Percentiles rank a stretch among this genome's conserved stretches.
These are phyloP conservation scores for Dicorynia guianensis DNA, from an alignment of 306 rosid species.

Conservation along the genomic window DNA sequence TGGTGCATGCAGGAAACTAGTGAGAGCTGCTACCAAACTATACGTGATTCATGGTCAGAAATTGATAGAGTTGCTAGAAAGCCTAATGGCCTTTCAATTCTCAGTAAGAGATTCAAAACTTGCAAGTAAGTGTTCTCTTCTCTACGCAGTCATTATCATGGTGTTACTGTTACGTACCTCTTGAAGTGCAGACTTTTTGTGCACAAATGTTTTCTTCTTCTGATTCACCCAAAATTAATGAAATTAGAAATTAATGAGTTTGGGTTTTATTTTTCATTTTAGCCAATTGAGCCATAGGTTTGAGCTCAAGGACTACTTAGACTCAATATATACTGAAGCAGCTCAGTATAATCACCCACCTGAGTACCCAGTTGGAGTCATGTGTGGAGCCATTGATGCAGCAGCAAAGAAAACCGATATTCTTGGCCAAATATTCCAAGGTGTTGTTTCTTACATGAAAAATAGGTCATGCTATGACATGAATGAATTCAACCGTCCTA, in stretches of 20 bases:
- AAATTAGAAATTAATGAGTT: too few species aligned
- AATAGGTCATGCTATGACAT: conserved; percentile 40
- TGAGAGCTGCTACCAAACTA: conserved; percentile 46
- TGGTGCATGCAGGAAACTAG: conserved; percentile 43
- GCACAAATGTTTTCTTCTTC: too few species aligned
- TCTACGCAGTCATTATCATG: background rate
- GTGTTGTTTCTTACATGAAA: conserved; percentile 24
- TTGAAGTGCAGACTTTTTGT: too few species aligned
- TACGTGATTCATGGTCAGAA: conserved; percentile 51
- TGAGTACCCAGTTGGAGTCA: background rate
- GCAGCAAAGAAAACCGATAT: conserved; percentile 42
- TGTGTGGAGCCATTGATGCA: conserved; percentile 30
- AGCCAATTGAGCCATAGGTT: background rate
- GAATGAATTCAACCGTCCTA: conserved; percentile 6
- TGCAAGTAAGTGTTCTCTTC: conserved; percentile 42
- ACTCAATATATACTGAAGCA: background rate
- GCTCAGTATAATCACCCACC: conserved; percentile 25
- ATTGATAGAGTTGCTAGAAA: conserved; percentile 43
- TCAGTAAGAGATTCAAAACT: conserved; percentile 45
- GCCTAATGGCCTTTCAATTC: conserved; percentile 41
- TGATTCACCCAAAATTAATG: too few species aligned
- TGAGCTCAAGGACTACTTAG: conserved; percentile 25
- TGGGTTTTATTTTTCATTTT: background rate
- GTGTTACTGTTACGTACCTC: too few species aligned
- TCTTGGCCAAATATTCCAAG: conserved; percentile 48